Conservation (phyloP, 768 basidiomycete genomes). For the Solioccasus polychromus region DNA sequence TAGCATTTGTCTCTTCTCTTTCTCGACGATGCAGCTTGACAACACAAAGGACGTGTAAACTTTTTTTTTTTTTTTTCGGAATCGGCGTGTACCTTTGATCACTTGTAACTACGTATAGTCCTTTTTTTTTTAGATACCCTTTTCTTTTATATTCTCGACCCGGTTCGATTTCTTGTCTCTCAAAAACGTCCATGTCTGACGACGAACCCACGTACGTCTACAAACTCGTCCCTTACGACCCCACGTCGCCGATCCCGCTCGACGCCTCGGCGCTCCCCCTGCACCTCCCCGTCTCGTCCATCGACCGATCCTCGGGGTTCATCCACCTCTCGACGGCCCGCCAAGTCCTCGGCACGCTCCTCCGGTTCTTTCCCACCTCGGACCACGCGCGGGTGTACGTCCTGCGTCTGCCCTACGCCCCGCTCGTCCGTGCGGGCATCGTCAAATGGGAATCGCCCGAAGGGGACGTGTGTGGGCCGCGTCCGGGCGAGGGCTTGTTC, state of each 20-base stretch:
- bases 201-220: conserved; percentile 52
- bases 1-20: conserved; percentile 6
- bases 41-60: no score
- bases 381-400: conserved; percentile 41
- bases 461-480: conserved; percentile 37
- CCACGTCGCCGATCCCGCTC: conserved; percentile 36
- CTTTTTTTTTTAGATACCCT: conserved; percentile 29
- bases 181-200: conserved; percentile 5
- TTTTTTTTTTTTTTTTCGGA: conserved; percentile 3
- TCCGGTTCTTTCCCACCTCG: conserved; percentile 43
- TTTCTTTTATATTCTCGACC: not conserved
- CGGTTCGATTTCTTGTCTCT: no score
- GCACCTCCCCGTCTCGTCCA: conserved; percentile 45
- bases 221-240: conserved; percentile 55
- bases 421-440: conserved; percentile 30
- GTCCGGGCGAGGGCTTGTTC: conserved; percentile 46
- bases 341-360: conserved; percentile 47
- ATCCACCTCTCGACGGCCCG: conserved; percentile 54
- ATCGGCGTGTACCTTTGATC: no score
- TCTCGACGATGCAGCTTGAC: no score
- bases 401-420: conserved; percentile 41
- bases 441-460: conserved; percentile 52
- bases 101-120: conserved; percentile 29
- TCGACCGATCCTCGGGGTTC: conserved; percentile 47
- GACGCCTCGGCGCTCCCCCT: conserved; percentile 38